Conservation (phyloP, 1,284 basidiomycete genomes). For the Cerioporus squamosus region DNA sequence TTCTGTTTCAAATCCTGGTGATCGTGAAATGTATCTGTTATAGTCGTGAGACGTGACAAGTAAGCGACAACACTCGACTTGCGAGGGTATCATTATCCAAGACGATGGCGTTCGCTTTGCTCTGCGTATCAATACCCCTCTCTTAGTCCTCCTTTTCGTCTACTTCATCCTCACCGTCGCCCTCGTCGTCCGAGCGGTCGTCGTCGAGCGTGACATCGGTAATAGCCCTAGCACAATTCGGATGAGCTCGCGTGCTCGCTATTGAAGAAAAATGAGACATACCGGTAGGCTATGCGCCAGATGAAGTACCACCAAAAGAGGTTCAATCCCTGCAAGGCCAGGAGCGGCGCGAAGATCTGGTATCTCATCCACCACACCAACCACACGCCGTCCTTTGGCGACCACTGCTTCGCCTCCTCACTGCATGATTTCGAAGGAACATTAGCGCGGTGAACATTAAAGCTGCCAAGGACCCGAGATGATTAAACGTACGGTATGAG, state of each 20-base stretch:
- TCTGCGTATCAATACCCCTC: not conserved
- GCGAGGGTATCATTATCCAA: too few species aligned
- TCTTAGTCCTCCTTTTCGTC: not conserved
- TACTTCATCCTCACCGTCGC: not conserved
- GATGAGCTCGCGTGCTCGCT: too few species aligned
- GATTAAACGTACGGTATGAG: conserved; percentile 71
- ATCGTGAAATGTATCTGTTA: too few species aligned
- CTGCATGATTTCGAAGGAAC: conserved; percentile 38
- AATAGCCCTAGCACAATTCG: not conserved
- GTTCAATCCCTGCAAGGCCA: conserved; percentile 82
- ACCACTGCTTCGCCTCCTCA: conserved; percentile 61
- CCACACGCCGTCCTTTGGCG: conserved; percentile 70
- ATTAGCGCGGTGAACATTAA: not conserved
- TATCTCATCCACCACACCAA: conserved; percentile 81
- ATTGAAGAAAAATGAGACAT: not conserved
- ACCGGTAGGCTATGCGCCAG: conserved; percentile 55
- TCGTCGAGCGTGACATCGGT: not conserved
- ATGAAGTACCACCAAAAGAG: conserved; percentile 92
- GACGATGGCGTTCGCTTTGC: not conserved
- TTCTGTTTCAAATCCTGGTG: too few species aligned
- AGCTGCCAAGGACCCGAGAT: not conserved
- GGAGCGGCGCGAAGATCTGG: conserved; percentile 79
- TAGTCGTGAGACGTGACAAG: too few species aligned
- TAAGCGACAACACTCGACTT: too few species aligned
- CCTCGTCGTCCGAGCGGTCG: not conserved